A percentile compares a stretch with the other conserved stretches of the same genome.
Evolutionary conservation across 148 eudicot genomes (phyloP).

Genomic region (Nepenthes mirabilis): DNA sequence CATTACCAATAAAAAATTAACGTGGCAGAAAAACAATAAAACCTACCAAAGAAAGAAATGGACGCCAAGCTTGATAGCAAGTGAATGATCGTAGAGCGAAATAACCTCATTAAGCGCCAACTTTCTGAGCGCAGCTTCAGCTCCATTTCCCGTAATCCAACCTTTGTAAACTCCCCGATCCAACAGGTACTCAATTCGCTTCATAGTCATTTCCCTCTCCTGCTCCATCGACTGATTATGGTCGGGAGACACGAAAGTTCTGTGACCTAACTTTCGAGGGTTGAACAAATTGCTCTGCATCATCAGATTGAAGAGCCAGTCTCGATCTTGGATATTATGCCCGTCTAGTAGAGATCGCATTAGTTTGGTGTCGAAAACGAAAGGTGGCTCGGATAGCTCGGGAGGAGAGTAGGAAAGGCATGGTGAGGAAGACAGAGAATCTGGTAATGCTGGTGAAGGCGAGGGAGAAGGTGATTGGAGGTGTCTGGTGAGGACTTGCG

Average conservation of each 20-base stretch:
- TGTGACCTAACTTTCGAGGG: conserved; percentile 35
- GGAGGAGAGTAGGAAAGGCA: conserved; percentile 53
- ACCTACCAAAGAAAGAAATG: conserved; percentile 77
- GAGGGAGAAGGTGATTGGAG: conserved; percentile 16
- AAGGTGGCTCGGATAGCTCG: conserved; percentile 21
- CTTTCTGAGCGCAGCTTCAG: conserved; percentile 43
- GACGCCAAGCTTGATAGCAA: conserved; percentile 60
- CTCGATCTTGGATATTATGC: conserved; percentile 57
- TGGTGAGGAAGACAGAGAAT: conserved; percentile 15
- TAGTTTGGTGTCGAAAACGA: conserved; percentile 23
- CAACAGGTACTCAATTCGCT: conserved; percentile 36
- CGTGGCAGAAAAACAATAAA: background rate
- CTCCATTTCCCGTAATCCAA: conserved; percentile 44
- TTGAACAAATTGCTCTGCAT: conserved; percentile 41
- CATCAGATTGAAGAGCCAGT: conserved; percentile 56
- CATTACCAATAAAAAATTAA: background rate
- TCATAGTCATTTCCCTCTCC: conserved; percentile 65
- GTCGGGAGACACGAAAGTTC: conserved; percentile 43
- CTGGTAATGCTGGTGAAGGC: background rate
- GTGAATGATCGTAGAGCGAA: conserved; percentile 63
- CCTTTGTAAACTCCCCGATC: conserved; percentile 52
- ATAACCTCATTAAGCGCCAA: conserved; percentile 46
- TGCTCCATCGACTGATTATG: conserved; percentile 73
- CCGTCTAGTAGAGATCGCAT: conserved; percentile 59
- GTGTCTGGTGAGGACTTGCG: conserved; percentile 45